These are phyloP conservation scores for Sparassis latifolia DNA, from an alignment of 1,284 basidiomycete genomes.

Conservation along the genomic window DNA sequence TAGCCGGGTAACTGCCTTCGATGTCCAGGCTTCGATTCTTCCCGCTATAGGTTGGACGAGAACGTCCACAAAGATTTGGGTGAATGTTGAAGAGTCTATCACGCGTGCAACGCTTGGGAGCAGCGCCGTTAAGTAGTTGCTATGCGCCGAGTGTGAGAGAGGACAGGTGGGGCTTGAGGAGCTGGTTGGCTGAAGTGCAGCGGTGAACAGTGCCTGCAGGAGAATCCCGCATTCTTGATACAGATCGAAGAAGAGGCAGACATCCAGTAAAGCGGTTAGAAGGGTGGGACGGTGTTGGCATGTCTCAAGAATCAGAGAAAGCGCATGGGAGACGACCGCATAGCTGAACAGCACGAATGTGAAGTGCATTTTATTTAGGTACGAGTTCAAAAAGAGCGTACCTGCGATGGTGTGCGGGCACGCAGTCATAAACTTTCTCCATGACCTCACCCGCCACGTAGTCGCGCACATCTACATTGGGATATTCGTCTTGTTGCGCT, in stretches of 20 bases:
- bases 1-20: slow-evolving; percentile 30
- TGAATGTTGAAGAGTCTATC: slow-evolving; percentile 18
- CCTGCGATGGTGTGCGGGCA: slow-evolving; percentile 45
- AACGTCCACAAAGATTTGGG: slow-evolving; percentile 13
- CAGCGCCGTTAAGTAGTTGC: slow-evolving; percentile 33
- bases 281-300: slow-evolving; percentile 42
- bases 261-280: slow-evolving; percentile 39
- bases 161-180: slow-evolving; percentile 12
- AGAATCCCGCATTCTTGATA: slow-evolving; percentile 36
- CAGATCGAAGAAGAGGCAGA: slow-evolving; percentile 35
- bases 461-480: slow-evolving; percentile 20
- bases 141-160: slow-evolving; percentile 32
- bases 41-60: slow-evolving; percentile 8
- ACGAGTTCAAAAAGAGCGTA: slow-evolving; percentile 18
- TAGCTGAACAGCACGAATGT: slow-evolving; percentile 25
- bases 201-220: slow-evolving; percentile 30
- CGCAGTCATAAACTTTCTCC: slow-evolving; percentile 41
- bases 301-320: slow-evolving; percentile 37
- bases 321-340: slow-evolving; percentile 43
- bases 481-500: slow-evolving; percentile 20
- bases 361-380: not conserved
- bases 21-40: slow-evolving; percentile 30
- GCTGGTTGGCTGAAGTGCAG: slow-evolving; percentile 22
- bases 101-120: slow-evolving; percentile 24
- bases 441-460: slow-evolving; percentile 26